phyloP scores from a whole-genome alignment of 345 rosid genomes.

The Eutrema heterophyllum region DNA sequence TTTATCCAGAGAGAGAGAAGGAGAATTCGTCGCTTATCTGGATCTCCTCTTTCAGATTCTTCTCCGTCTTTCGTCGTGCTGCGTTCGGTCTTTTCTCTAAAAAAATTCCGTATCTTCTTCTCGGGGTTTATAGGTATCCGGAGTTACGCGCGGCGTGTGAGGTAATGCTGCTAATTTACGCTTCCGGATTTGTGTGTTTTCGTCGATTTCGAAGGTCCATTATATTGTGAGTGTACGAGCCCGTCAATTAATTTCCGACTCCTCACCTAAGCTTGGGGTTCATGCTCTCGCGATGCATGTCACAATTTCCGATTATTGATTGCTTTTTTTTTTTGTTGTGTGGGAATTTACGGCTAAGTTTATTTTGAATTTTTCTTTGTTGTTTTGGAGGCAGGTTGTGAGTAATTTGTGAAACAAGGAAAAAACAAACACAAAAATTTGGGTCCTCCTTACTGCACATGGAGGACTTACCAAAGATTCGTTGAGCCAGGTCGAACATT shows the following conservation, averaged over 20 bases:
- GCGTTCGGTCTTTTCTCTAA: too few relatives aligned
- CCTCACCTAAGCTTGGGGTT: too few relatives aligned
- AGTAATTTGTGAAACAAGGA: background rate
- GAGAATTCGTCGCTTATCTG: background rate
- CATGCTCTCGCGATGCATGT: background rate
- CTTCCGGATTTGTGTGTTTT: background rate
- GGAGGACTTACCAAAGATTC: conserved; percentile 35
- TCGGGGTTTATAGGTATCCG: background rate
- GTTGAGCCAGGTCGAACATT: conserved; percentile 38
- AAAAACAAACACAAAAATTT: background rate
- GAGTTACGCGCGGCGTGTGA: background rate
- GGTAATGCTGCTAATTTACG: conserved; percentile 4
- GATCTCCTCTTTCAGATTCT: conserved; percentile 14
- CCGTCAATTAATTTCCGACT: background rate
- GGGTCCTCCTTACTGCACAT: conserved; percentile 21
- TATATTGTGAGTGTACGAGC: background rate
- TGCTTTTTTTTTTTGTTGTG: too few relatives aligned
- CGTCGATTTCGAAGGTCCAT: background rate
- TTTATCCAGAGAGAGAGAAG: background rate
- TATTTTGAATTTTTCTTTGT: background rate
- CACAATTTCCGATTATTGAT: background rate
- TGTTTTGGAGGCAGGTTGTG: background rate
- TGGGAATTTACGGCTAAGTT: background rate
- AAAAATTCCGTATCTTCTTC: background rate
- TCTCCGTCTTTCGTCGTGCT: background rate